Conservation (phyloP, 2,329 filamentous ascomycete species). For the Lachnellula willkommii region DNA sequence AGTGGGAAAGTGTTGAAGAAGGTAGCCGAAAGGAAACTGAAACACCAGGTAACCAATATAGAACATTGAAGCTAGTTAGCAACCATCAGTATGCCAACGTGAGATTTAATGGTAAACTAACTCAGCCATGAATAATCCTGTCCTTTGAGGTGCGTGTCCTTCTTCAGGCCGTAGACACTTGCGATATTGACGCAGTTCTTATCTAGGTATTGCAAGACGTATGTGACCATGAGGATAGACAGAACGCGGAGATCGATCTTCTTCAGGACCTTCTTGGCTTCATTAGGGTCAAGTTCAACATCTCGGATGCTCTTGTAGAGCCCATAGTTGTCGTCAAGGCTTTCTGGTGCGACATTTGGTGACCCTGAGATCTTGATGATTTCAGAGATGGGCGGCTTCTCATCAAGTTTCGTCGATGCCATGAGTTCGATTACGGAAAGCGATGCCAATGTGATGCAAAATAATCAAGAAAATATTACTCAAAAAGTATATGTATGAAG, state of each 20-base stretch:
- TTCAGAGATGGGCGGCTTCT: no score
- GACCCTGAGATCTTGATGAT: no score
- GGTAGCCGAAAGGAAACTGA: conserved; percentile 24
- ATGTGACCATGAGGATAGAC: conserved; percentile 50
- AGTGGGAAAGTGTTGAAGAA: conserved; percentile 25
- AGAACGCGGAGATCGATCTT: conserved; percentile 52
- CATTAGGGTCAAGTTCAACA: conserved; percentile 17
- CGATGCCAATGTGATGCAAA: no score
- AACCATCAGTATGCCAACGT: conserved; percentile 22
- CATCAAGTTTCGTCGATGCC: no score
- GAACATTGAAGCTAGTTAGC: conserved; percentile 36
- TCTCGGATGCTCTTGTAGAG: conserved; percentile 27
- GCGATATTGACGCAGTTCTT: conserved; percentile 49
- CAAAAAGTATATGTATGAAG: no score
- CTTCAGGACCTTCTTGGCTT: conserved; percentile 38
- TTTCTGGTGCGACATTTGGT: conserved; percentile 2
- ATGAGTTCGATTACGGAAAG: no score
- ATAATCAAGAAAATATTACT: no score
- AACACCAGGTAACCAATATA: conserved; percentile 23
- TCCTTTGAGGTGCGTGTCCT: conserved; percentile 42
- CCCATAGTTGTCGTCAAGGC: conserved; percentile 32
- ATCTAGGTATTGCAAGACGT: conserved; percentile 57
- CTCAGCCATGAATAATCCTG: conserved; percentile 38
- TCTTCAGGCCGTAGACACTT: conserved; percentile 41
- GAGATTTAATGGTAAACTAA: conserved; percentile 12